A percentile compares a stretch with the other conserved stretches of the same genome.
Evolutionary conservation across 2,329 filamentous ascomycete species (phyloP).

Genomic region (Arthrinium phaeospermum): DNA sequence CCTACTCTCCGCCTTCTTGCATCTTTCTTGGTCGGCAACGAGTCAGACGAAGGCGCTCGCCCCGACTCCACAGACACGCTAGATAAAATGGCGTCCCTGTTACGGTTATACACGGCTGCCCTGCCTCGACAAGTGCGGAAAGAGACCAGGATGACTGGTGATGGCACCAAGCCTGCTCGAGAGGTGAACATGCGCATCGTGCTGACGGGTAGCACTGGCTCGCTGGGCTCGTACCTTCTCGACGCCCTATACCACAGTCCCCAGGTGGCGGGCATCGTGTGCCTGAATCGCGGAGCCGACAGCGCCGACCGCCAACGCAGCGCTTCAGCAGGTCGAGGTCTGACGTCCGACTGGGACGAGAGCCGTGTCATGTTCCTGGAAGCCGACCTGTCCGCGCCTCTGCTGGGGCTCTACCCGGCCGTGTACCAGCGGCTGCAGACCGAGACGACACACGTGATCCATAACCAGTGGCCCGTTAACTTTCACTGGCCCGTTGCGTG

Average conservation of each 20-base stretch:
- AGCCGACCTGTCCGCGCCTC: slow-evolving; percentile 51
- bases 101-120: background rate
- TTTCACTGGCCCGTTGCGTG: slow-evolving; percentile 54
- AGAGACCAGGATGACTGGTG: background rate
- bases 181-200: slow-evolving; percentile 26
- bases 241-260: slow-evolving; percentile 41
- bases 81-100: background rate
- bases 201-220: slow-evolving; percentile 57
- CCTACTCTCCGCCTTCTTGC: slow-evolving; percentile 35
- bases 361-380: slow-evolving; percentile 53
- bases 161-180: slow-evolving; percentile 14
- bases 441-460: slow-evolving; percentile 53
- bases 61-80: background rate
- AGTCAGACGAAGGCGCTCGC: background rate
- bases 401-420: slow-evolving; percentile 52
- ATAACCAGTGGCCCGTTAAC: slow-evolving; percentile 63
- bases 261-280: slow-evolving; percentile 48
- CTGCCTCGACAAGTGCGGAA: background rate
- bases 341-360: slow-evolving; percentile 35
- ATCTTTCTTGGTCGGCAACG: slow-evolving; percentile 23
- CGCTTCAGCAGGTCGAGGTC: slow-evolving; percentile 42
- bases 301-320: slow-evolving; percentile 46
- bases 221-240: slow-evolving; percentile 54
- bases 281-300: slow-evolving; percentile 54
- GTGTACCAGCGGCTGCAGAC: slow-evolving; percentile 43